Evolutionary conservation across 176 grass and related monocot species (phyloP).

Genomic region (Melocanna baccifera): DNA sequence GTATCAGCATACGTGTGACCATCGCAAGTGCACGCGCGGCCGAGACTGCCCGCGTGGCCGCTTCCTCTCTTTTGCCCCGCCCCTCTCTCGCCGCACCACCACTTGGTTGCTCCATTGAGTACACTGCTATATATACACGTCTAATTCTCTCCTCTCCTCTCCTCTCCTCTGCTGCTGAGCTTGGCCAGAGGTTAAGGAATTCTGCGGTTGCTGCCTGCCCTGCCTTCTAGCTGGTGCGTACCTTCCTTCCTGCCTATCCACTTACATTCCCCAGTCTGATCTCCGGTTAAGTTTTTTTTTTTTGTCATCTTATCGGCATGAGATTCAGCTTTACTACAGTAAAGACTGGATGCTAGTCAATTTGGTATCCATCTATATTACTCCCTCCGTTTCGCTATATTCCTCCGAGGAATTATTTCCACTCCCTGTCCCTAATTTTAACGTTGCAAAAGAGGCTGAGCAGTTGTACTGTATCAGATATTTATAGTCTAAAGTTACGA

Average conservation of each 20-base stretch:
- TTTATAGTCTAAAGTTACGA: neutral
- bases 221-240: conserved; percentile 3
- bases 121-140: conserved; percentile 17
- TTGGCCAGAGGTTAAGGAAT: neutral
- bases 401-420: neutral
- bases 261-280: conserved; percentile 6
- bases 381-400: neutral
- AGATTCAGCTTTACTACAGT: neutral
- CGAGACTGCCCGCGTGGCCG: conserved; percentile 2
- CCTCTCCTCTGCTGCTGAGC: neutral
- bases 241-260: neutral
- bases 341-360: neutral
- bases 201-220: neutral
- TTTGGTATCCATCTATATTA: neutral
- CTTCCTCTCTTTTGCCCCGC: neutral
- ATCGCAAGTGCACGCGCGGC: no score
- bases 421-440: neutral
- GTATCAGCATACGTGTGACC: neutral
- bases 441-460: neutral
- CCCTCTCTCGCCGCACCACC: conserved; percentile 10
- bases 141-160: neutral
- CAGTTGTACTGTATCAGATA: neutral
- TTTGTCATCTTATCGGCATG: neutral
- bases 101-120: neutral
- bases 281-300: neutral